Percentiles rank a stretch among this genome's conserved stretches.
Conservation (phyloP, 192 early-diverging fungal genomes). For the Gamsiella multidivaricata region DNA sequence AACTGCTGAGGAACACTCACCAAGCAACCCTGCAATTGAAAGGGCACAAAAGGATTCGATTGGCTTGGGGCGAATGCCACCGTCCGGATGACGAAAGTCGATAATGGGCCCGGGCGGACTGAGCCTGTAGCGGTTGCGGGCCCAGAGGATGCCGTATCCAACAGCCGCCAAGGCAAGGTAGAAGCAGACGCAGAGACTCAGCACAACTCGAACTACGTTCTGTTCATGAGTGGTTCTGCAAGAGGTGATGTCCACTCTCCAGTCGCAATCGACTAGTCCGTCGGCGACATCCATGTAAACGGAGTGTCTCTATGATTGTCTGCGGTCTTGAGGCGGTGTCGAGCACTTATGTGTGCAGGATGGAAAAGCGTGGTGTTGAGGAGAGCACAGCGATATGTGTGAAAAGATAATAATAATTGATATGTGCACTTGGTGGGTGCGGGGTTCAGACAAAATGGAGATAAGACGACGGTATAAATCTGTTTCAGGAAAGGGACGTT, state of each 20-base stretch:
- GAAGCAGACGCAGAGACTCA: constrained; percentile 40
- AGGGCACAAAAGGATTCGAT: constrained; percentile 50
- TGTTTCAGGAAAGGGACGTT: too few species aligned
- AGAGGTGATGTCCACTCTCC: constrained; percentile 49
- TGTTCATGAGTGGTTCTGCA: constrained; percentile 28
- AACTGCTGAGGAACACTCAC: constrained; percentile 33
- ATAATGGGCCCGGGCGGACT: constrained; percentile 46
- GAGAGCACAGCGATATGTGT: too few species aligned
- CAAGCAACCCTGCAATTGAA: constrained; percentile 42
- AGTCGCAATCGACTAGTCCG: constrained; percentile 50
- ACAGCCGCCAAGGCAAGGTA: constrained; percentile 31
- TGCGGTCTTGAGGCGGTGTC: too few species aligned
- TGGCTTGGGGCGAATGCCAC: constrained; percentile 50
- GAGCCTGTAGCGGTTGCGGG: constrained; percentile 37
- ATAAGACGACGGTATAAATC: too few species aligned
- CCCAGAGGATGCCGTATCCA: constrained; percentile 51
- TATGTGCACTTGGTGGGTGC: too few species aligned
- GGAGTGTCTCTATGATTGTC: background rate
- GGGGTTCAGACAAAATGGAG: too few species aligned
- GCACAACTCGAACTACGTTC: constrained; percentile 7
- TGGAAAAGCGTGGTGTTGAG: background rate
- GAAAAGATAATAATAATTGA: too few species aligned
- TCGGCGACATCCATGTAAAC: constrained; percentile 42
- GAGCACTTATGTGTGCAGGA: too few species aligned
- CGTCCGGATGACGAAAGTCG: constrained; percentile 49